Base-by-base conservation (phyloP, 2,329 filamentous ascomycete species). In the Achaetomium macrosporum region DNA sequence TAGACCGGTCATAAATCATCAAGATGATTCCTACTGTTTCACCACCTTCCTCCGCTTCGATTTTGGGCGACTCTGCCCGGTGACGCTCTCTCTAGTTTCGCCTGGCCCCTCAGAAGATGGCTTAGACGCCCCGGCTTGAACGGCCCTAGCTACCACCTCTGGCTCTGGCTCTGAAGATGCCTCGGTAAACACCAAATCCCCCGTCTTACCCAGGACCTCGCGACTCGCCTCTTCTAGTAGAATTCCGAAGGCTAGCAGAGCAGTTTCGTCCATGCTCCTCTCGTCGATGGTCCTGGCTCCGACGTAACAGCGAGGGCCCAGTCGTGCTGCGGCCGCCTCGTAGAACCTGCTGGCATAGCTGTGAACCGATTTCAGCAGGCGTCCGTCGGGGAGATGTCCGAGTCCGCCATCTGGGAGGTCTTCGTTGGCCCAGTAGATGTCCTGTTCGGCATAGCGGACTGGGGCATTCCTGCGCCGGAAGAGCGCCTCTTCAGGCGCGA, bases 211-310 rank as follows among this genome's bases (percentile, higher is more conserved):
- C 17, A 91, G 69, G 6, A 75, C 66, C 43, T 83, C 79, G 39
- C 76, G 73, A 15, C 79, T 76, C 2, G 81, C 78, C 68, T 92
- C 88, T 68, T 92, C 87, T 40, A 91, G 71, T 52, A 92, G 68
- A 45, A 92, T 82, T 1, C 87, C 87, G 62, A 92, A 75, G 1
- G 87, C 86, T 50, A 92, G 71, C 53, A 92, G 73, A 4, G 87
- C 87, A 13, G 86, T 89, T 71, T 89, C 88, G 64, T 92, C 86
- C 79, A 92, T 81, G 66, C 82, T 87, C 58, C 76, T 67, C 64
- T 80, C 76, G 55, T 80, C 74, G 36, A 77, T 61, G 48, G 66
- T 66, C 30, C 64, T 59, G 8, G 58, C 52, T 31, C 57, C 60
- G n/a, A 60, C 55, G 29, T 58, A 48, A 43, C 55, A 56, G 20